A percentile compares a stretch with the other conserved stretches of the same genome.
Conservation (phyloP, 163 green algal species). For the Picocystis sp. region DNA sequence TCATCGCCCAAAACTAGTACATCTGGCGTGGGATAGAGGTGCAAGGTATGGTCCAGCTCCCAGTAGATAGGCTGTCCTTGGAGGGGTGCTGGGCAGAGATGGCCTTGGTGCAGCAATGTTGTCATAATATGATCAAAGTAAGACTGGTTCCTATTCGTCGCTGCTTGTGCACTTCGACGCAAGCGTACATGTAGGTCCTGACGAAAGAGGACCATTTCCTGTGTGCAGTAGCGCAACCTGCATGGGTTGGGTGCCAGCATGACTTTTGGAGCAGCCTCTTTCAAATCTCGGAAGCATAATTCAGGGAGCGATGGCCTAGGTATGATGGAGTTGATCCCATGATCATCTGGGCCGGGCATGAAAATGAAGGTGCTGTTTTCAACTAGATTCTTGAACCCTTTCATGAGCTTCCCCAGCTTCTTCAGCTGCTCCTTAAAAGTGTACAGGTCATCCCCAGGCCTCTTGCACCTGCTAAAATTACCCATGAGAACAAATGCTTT, state of each 20-base stretch:
- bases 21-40: constrained; percentile 71
- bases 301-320: constrained; percentile 48
- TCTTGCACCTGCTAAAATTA: constrained; percentile 42
- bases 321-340: constrained; percentile 36
- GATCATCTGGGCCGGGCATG: constrained; percentile 68
- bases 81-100: constrained; percentile 75
- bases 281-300: constrained; percentile 25
- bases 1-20: constrained; percentile 60
- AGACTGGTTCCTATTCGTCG: not conserved
- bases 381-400: not conserved
- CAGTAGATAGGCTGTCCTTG: constrained; percentile 61
- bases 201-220: constrained; percentile 72
- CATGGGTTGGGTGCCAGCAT: constrained; percentile 68
- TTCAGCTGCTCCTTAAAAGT: constrained; percentile 27
- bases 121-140: not conserved
- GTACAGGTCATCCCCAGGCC: constrained; percentile 32
- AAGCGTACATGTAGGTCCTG: constrained; percentile 57
- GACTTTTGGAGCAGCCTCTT: constrained; percentile 26
- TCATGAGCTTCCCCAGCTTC: not conserved
- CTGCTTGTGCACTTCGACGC: constrained; percentile 16
- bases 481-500: constrained; percentile 74
- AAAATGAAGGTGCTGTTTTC: constrained; percentile 60
- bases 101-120: constrained; percentile 64
- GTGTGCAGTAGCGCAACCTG: constrained; percentile 28
- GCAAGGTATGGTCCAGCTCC: constrained; percentile 59